A percentile compares a stretch with the other conserved stretches of the same genome.
These are phyloP conservation scores for Podila epigama DNA, from an alignment of 192 early-diverging fungal genomes.

Conservation along the genomic window DNA sequence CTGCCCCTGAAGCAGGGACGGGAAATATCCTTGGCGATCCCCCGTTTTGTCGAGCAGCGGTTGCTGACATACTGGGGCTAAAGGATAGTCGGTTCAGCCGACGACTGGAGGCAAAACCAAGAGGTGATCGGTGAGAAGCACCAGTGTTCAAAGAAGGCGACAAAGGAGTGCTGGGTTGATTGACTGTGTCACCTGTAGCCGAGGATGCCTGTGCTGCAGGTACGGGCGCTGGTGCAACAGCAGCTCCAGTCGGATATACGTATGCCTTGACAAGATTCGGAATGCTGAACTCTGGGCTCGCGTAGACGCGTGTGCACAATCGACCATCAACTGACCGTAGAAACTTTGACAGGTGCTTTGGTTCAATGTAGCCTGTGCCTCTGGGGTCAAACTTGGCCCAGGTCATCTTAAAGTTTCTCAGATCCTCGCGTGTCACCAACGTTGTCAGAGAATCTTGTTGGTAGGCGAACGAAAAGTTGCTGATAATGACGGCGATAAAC, in stretches of 20 bases:
- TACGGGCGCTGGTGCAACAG: background rate
- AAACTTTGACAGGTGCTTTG: conserved; percentile 55
- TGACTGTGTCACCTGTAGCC: background rate
- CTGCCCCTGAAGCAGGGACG: conserved; percentile 14
- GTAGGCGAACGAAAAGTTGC: conserved; percentile 68
- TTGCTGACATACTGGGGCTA: conserved; percentile 19
- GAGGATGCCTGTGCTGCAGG: background rate
- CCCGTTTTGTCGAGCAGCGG: conserved; percentile 7
- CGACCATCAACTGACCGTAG: conserved; percentile 48
- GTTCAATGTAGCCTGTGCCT: conserved; percentile 58
- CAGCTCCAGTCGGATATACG: background rate
- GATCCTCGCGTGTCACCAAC: conserved; percentile 62
- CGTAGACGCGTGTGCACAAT: conserved; percentile 17
- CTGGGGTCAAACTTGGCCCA: conserved; percentile 60
- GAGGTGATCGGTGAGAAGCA: conserved; percentile 9
- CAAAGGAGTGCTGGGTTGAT: background rate
- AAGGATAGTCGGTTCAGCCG: conserved; percentile 7
- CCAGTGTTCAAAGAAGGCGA: conserved; percentile 13
- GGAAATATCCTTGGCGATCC: conserved; percentile 44
- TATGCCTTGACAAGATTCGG: conserved; percentile 24
- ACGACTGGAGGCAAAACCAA: conserved; percentile 1
- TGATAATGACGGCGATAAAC: conserved; percentile 66
- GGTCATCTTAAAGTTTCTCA: conserved; percentile 62
- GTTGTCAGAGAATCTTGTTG: conserved; percentile 63
- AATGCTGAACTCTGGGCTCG: conserved; percentile 21